Evolutionary conservation across 225 moss, liverwort and hornwort genomes (phyloP), one percentile per base, ranked within the genome.

Genomic region (Neckera pumila): DNA sequence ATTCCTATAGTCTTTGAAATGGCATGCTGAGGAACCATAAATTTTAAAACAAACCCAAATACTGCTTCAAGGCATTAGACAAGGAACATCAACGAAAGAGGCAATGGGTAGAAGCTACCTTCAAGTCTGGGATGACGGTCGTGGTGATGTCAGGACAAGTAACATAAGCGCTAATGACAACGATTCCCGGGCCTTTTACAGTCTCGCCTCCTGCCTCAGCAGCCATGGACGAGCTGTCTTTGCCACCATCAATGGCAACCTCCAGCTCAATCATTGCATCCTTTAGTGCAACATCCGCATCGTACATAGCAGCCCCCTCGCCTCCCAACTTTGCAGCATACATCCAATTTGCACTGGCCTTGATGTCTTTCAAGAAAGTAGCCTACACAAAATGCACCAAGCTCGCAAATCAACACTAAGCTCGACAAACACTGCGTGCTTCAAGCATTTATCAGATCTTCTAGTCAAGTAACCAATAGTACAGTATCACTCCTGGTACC

Each of bases 311-410:
- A 76, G 98, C 97, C 88, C 98, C 98, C 81, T 98, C 96, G 66
- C 96, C 95, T 57, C 95, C 95, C 64, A 98, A 91, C 91, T 98
- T 98, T 49, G 98, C 97, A 87, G 98, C 98, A 85, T 98, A 98
- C 98, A 98, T 98, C 98, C 96, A 98, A 80, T 98, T 98, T 47
- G 96, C 98, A 88, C 98, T 98, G 30, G 97, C 96, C 89, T 98
- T 98, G 66, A 98, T 92, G 86, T 97, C 97, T 95, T 93, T 95
- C 91, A 98, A 89, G 61, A 97, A 92, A 84, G 96, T 96, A 53
- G 93, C 96, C 96, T 96, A 82, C 40, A 90, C 26, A 89, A 56
- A 56, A 61, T 61, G 61, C 61, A 27, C 61, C 61, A 27, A 61
- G n/a, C 28, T 28, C 26, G 28, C 61, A 61, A 61, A 61, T 61